Base-by-base conservation (phyloP, 192 early-diverging fungal genomes). In the Coemansia javaensis region DNA sequence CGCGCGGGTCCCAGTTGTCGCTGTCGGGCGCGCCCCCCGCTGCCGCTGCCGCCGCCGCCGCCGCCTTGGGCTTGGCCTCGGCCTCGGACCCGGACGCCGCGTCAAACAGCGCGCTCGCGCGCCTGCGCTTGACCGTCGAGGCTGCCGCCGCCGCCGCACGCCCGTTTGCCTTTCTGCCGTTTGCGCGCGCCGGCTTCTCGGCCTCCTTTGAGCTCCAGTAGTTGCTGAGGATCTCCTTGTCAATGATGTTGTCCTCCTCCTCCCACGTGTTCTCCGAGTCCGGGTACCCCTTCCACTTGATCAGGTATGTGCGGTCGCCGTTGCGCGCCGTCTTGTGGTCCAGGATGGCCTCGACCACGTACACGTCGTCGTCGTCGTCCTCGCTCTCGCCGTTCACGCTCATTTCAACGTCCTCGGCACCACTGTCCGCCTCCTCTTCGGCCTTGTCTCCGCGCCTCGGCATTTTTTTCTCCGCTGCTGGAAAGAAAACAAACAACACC, bases 221-320 rank as follows among this genome's bases (percentile, higher is more conserved):
- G 24, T 51, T 48, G 28, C 53, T 50, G 31, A 71, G 40, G 12
- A 71, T 57, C 4, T 48, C 40, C 36, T 55, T 49, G 43, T 70
- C 67, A 14, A 63, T 21, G 15, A 83, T 52, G 47, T 83, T 78
- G 11, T 78, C 71, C 33, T 81, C 67, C 5, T 41, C 50, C 31
- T 83, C 81, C 81, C 81, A 83, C 0, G 81, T 81, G 62, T 79
- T 78, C 12, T 75, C 62, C 1, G 49, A 53, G 18, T 63, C 51
- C 2, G 50, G 44, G 15, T 73, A 83, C 0, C 68, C 75, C n/a
- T 66, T 47, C 81, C 81, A 83, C 37, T 81, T 81, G 25, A 83
- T 70, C 38, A 50, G 48, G 39, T 67, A 83, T 20, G 56, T 1
- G 8, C 9, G 55, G 15, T 45, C n/a, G 14, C 69, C 57, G 13